A percentile compares a stretch with the other conserved stretches of the same genome.
These are phyloP conservation scores for Misopates orontium DNA, from an alignment of 257 asterid species.

Conservation along the genomic window DNA sequence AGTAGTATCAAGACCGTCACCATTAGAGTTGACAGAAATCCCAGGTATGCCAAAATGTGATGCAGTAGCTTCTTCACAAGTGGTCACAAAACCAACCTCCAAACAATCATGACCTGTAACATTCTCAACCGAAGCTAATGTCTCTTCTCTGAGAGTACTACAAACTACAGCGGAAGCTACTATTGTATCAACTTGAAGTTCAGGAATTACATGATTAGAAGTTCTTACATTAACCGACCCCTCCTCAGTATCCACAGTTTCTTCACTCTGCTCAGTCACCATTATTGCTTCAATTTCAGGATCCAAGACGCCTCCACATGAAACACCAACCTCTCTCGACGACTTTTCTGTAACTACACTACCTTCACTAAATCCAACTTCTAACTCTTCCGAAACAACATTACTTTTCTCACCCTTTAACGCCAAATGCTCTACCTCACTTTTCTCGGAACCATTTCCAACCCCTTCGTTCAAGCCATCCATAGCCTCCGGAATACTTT, in stretches of 20 bases:
- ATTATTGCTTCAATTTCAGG: slow-evolving; percentile 37
- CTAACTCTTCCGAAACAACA: slow-evolving; percentile 33
- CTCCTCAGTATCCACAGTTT: slow-evolving; percentile 22
- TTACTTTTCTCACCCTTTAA: slow-evolving; percentile 25
- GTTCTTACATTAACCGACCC: no score
- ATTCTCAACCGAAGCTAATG: slow-evolving; percentile 24
- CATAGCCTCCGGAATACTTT: slow-evolving; percentile 25
- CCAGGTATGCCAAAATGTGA: slow-evolving; percentile 13
- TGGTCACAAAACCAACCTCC: no score
- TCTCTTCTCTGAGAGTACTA: slow-evolving; percentile 28
- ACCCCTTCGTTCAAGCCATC: slow-evolving; percentile 27
- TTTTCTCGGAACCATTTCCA: slow-evolving; percentile 25
- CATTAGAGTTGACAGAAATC: slow-evolving; percentile 12
- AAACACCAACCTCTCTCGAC: slow-evolving; percentile 26
- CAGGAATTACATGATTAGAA: slow-evolving; percentile 24
- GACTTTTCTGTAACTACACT: slow-evolving; percentile 6
- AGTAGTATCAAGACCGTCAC: slow-evolving; percentile 19
- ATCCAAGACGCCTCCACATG: slow-evolving; percentile 39
- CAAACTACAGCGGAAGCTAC: slow-evolving; percentile 32
- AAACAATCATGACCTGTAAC: slow-evolving; percentile 14
- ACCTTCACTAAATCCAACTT: slow-evolving; percentile 22
- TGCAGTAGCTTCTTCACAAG: slow-evolving; percentile 22
- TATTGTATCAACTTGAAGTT: slow-evolving; percentile 21
- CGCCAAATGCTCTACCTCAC: slow-evolving; percentile 26
- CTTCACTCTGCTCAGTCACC: slow-evolving; percentile 26